These are phyloP conservation scores for Leucogyrophana mollusca DNA, from an alignment of 768 basidiomycete genomes.

Conservation along the genomic window DNA sequence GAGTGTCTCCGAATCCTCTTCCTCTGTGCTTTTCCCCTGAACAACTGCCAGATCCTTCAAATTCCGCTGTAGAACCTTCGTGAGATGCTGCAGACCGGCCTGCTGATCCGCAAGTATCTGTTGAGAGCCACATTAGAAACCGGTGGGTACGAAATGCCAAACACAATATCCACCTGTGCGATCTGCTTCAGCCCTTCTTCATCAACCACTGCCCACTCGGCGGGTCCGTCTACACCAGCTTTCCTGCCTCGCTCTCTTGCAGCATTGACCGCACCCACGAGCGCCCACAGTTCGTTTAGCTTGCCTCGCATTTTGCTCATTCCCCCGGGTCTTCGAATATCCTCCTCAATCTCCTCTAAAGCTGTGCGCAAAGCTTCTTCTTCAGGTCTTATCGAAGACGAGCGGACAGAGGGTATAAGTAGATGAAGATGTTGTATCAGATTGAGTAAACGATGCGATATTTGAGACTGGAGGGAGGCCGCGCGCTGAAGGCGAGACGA, in stretches of 20 bases:
- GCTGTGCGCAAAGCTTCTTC: conserved; percentile 73
- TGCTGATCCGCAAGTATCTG: conserved; percentile 80
- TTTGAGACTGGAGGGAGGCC: conserved; percentile 60
- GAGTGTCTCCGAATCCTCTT: conserved; percentile 28
- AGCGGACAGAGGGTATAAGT: conserved; percentile 73
- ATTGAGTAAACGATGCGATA: conserved; percentile 66
- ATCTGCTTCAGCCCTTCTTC: conserved; percentile 80
- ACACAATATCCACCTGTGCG: conserved; percentile 50
- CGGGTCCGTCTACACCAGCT: conserved; percentile 35
- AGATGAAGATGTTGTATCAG: conserved; percentile 78
- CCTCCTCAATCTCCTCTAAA: conserved; percentile 75
- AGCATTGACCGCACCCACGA: conserved; percentile 69
- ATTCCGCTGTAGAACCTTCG: conserved; percentile 65
- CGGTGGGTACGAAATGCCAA: conserved; percentile 2
- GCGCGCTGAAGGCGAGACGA: conserved; percentile 65
- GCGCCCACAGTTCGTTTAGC: conserved; percentile 83
- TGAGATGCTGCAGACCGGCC: conserved; percentile 76
- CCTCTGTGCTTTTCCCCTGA: conserved; percentile 43
- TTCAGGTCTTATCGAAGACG: conserved; percentile 72
- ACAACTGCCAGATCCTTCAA: conserved; percentile 68
- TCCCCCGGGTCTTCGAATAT: conserved; percentile 52
- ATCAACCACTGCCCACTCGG: conserved; percentile 84
- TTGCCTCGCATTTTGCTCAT: conserved; percentile 66
- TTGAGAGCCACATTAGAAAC: conserved; percentile 6
- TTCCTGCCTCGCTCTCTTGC: conserved; percentile 52